Conservation (phyloP, 1,139 yeast genomes). For the Kurtzmaniella quercitrusa region DNA sequence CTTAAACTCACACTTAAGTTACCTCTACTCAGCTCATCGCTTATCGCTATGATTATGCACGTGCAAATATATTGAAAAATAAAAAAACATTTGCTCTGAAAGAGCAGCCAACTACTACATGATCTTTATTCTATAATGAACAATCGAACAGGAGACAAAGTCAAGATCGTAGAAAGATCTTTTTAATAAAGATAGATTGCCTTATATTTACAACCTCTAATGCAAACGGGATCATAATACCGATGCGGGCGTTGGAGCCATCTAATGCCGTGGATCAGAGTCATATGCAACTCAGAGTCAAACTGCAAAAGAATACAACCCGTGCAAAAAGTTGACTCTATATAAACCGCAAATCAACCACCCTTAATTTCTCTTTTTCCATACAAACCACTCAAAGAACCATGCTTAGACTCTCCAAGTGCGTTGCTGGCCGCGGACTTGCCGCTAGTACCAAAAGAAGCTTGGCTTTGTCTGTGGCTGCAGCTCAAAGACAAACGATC, state of each 20-base stretch:
- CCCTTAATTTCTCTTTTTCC: not conserved
- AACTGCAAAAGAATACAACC: too few species aligned
- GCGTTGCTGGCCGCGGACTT: constrained; percentile 1
- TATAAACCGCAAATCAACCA: not conserved
- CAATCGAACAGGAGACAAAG: too few species aligned
- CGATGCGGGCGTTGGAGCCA: too few species aligned
- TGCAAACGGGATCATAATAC: too few species aligned
- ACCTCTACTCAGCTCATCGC: not conserved
- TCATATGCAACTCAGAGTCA: too few species aligned
- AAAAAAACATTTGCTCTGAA: too few species aligned
- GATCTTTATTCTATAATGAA: too few species aligned
- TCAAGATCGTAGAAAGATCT: too few species aligned
- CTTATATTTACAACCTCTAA: too few species aligned
- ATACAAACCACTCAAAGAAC: not conserved
- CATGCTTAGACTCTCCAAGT: constrained; percentile 1
- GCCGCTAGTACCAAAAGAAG: not conserved
- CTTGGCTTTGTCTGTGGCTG: not conserved
- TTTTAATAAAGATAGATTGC: too few species aligned
- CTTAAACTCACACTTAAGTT: not conserved
- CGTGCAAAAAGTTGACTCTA: not conserved
- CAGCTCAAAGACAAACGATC: not conserved
- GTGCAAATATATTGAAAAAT: not conserved
- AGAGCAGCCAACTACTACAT: too few species aligned
- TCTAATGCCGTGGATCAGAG: too few species aligned
- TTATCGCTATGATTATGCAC: not conserved